Conservation (phyloP, 371 early-diverging fungal species). For the Mucor sp. region DNA sequence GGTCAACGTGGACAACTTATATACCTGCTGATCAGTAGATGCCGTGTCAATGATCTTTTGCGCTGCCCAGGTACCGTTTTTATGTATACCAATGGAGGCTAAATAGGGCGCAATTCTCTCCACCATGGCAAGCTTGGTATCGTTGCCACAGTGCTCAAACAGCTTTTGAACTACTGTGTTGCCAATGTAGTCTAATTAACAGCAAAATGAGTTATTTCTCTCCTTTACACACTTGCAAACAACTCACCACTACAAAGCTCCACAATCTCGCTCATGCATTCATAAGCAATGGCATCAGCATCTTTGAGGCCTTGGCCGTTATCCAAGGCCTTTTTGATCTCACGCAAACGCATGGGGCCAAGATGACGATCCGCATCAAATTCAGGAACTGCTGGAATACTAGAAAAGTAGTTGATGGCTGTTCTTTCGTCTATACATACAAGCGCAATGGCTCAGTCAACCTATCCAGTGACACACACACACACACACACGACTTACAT, state of each 20-base stretch:
- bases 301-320: conserved; percentile 49
- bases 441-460: too few species aligned
- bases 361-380: conserved; percentile 64
- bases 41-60: conserved; percentile 87
- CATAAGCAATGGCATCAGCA: conserved; percentile 66
- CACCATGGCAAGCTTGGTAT: conserved; percentile 51
- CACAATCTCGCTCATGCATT: conserved; percentile 57
- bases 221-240: too few species aligned
- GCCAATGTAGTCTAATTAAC: conserved; percentile 88
- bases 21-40: conserved; percentile 55
- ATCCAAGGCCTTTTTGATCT: conserved; percentile 87
- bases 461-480: too few species aligned
- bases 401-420: conserved; percentile 55
- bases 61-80: conserved; percentile 95
- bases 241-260: conserved; percentile 47
- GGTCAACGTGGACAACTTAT: too few species aligned
- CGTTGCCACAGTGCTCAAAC: conserved; percentile 66
- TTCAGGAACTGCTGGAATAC: conserved; percentile 76
- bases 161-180: conserved; percentile 85
- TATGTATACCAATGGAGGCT: conserved; percentile 86
- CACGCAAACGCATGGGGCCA: conserved; percentile 83
- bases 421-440: conserved; percentile 15
- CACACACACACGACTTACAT: conserved; percentile 24
- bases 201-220: not conserved
- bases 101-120: conserved; percentile 67